Percentiles rank a stretch among this genome's conserved stretches.
phyloP scores from a whole-genome alignment of 2,329 filamentous ascomycete genomes.

The Arthroderma sp. region DNA sequence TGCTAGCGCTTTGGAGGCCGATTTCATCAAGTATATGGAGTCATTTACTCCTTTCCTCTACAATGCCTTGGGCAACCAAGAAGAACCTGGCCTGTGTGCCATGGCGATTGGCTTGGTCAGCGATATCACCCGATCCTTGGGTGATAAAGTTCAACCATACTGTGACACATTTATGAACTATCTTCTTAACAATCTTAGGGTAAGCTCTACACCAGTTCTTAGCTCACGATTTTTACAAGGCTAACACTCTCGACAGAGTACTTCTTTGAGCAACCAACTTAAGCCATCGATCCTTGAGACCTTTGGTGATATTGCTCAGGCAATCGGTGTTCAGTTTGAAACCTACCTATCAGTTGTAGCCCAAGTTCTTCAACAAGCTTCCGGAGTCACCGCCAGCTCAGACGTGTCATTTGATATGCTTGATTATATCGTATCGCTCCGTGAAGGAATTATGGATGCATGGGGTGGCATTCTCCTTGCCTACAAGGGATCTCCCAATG shows the following conservation, averaged over 20 bases:
- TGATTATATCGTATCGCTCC: conserved; percentile 86
- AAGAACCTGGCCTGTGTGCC: conserved; percentile 84
- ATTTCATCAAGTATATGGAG: conserved; percentile 96
- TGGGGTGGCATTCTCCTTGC: conserved; percentile 95
- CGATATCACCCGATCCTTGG: conserved; percentile 85
- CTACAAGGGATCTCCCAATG: conserved; percentile 56
- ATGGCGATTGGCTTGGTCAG: conserved; percentile 97
- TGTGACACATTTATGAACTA: conserved; percentile 99
- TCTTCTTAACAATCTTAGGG: conserved; percentile 77
- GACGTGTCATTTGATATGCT: conserved; percentile 90
- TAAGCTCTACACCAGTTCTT: conserved; percentile 30
- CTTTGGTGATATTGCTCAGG: conserved; percentile 93
- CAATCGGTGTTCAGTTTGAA: conserved; percentile 84
- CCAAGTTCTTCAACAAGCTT: conserved; percentile 85
- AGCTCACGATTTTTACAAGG: conserved; percentile 19
- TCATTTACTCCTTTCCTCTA: conserved; percentile 84
- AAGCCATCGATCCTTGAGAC: conserved; percentile 97
- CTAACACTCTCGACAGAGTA: conserved; percentile 44
- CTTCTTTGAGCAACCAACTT: conserved; percentile 83
- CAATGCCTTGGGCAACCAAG: conserved; percentile 87
- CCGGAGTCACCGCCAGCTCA: conserved; percentile 61
- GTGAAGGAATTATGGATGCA: conserved; percentile 97
- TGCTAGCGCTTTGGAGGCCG: conserved; percentile 78
- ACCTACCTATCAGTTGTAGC: conserved; percentile 86
- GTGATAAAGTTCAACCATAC: conserved; percentile 81